Evolutionary conservation across 2,329 filamentous ascomycete species (phyloP).

Genomic region (Pyrenophora teres): DNA sequence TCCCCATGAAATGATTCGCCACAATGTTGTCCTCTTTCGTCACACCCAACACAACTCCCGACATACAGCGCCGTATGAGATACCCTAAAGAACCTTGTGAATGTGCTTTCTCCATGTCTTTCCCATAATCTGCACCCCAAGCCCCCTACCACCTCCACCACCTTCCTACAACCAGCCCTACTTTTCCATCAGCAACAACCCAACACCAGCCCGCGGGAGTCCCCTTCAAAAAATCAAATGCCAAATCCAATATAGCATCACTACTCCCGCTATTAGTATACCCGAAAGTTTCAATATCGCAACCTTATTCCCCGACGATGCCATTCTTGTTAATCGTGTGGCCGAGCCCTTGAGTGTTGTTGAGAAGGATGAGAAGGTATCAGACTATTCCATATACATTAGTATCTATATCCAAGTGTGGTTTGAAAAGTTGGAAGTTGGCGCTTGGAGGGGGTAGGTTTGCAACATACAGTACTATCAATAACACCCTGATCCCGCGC

Average conservation of each 20-base stretch:
- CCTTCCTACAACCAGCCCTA: no score
- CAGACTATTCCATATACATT: conserved; percentile 59
- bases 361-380: conserved; percentile 88
- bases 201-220: no score
- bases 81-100: no score
- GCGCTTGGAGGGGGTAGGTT: background rate
- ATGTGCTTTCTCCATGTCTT: no score
- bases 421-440: no score
- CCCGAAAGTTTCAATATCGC: conserved; percentile 88
- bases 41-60: background rate
- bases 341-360: conserved; percentile 84
- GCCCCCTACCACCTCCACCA: no score
- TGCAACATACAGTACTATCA: conserved; percentile 74
- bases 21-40: no score
- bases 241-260: conserved; percentile 76
- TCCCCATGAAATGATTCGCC: background rate
- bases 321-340: conserved; percentile 83
- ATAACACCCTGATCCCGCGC: conserved; percentile 86
- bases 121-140: no score
- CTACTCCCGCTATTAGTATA: conserved; percentile 73
- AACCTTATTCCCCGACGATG: conserved; percentile 84
- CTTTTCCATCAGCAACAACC: no score
- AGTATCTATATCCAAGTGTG: no score
- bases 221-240: conserved; percentile 21
- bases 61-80: no score